phyloP scores from a whole-genome alignment of 176 grass and related monocot species.

The Microstegium vimineum region DNA sequence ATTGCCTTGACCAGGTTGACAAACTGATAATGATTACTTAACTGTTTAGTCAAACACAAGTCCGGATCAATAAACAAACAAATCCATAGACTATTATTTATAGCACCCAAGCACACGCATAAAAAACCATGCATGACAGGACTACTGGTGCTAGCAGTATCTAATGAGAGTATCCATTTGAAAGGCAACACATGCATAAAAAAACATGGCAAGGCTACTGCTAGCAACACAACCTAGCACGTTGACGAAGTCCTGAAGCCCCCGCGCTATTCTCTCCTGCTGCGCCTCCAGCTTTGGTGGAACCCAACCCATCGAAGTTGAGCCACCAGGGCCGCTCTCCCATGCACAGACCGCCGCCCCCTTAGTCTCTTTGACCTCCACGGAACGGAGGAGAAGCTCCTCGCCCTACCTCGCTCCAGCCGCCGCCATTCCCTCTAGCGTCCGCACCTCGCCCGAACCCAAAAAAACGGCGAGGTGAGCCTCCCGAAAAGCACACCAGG shows the following conservation, averaged over 20 bases:
- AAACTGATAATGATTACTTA: not conserved
- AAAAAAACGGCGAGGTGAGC: not conserved
- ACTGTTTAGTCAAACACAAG: not conserved
- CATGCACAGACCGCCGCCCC: not conserved
- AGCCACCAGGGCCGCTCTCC: not conserved
- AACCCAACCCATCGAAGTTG: conserved; percentile 60
- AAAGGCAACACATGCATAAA: not conserved
- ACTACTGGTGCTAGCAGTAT: no score
- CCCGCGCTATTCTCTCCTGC: conserved; percentile 42
- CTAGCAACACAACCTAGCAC: conserved; percentile 42
- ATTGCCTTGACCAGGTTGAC: not conserved
- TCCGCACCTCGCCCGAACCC: not conserved
- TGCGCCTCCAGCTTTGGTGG: conserved; percentile 30
- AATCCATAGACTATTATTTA: not conserved
- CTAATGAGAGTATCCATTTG: not conserved
- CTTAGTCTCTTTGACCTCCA: conserved; percentile 10
- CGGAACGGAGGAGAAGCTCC: conserved; percentile 42
- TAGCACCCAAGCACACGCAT: not conserved
- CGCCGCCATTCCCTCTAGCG: conserved; percentile 15
- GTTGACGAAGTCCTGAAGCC: conserved; percentile 61
- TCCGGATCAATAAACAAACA: conserved; percentile 11
- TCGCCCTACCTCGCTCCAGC: not conserved
- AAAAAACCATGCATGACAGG: not conserved
- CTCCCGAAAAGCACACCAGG: not conserved
- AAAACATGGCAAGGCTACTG: not conserved